Conservation (phyloP, 2,329 filamentous ascomycete genomes). For the Fusarium albosuccineum region DNA sequence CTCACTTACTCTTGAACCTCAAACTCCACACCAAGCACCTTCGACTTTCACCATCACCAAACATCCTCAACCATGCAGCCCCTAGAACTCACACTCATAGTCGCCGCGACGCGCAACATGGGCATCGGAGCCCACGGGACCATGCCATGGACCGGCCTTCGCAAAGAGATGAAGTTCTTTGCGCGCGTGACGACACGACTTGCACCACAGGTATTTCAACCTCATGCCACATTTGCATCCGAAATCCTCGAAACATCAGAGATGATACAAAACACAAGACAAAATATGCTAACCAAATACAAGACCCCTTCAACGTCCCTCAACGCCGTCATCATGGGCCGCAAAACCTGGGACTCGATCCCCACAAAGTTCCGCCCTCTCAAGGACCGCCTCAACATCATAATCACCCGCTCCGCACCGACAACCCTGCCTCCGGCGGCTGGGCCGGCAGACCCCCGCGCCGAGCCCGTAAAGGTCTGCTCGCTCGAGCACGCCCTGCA, state of each 20-base stretch:
- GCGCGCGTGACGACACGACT: slow-evolving; percentile 85
- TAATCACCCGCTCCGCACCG: slow-evolving; percentile 73
- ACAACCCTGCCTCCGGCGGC: slow-evolving; percentile 21
- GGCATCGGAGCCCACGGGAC: slow-evolving; percentile 86
- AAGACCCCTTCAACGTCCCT: slow-evolving; percentile 52
- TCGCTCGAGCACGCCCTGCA: slow-evolving; percentile 71
- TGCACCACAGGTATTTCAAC: slow-evolving; percentile 54
- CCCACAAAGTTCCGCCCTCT: slow-evolving; percentile 83
- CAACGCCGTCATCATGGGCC: slow-evolving; percentile 95
- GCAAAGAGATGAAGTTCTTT: slow-evolving; percentile 95
- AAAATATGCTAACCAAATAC: not conserved
- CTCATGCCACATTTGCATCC: not conserved
- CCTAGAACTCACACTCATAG: slow-evolving; percentile 85
- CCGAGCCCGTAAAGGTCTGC: slow-evolving; percentile 67
- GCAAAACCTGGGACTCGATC: slow-evolving; percentile 96
- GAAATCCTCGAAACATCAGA: not conserved
- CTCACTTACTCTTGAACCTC: slow-evolving; percentile 4
- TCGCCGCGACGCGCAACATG: slow-evolving; percentile 90
- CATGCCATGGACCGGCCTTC: slow-evolving; percentile 90
- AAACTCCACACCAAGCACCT: slow-evolving; percentile 13
- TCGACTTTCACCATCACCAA: slow-evolving; percentile 16
- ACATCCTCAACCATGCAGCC: slow-evolving; percentile 49
- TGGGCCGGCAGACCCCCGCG: slow-evolving; percentile 22
- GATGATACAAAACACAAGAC: not conserved
- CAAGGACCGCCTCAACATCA: slow-evolving; percentile 82